These are phyloP conservation scores for Heracleum sosnowskyi DNA, from an alignment of 129 eudicot species.

Conservation along the genomic window DNA sequence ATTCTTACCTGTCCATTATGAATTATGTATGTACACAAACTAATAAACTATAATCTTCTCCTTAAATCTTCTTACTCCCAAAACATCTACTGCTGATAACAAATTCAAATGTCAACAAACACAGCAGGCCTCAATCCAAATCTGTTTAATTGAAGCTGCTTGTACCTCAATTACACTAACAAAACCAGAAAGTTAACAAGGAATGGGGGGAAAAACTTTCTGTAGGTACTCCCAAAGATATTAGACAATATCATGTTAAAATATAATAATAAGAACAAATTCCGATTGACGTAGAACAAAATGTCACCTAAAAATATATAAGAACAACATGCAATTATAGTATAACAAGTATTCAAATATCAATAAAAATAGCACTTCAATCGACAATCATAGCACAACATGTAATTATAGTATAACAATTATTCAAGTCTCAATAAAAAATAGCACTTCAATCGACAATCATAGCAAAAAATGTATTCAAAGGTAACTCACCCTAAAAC, in stretches of 20 bases:
- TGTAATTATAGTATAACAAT: neutral
- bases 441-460: neutral
- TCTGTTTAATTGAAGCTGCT: neutral
- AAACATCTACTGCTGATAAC: neutral
- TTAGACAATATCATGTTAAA: neutral
- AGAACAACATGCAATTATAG: neutral
- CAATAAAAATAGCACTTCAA: neutral
- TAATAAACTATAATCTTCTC: too few relatives aligned
- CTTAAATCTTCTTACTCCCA: neutral
- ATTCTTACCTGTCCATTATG: neutral
- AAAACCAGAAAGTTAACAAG: too few relatives aligned
- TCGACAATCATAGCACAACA: neutral
- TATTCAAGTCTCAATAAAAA: neutral
- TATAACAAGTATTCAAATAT: neutral
- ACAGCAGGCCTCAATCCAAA: neutral
- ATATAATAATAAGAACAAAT: neutral
- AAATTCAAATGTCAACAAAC: neutral
- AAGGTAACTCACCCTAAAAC: constrained; percentile 40
- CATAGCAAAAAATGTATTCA: neutral
- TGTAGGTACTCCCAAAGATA: neutral
- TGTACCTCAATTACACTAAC: neutral
- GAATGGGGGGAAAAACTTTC: too few relatives aligned
- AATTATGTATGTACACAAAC: neutral
- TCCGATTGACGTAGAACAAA: neutral
- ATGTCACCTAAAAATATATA: neutral